phyloP scores from a whole-genome alignment of 2,329 filamentous ascomycete species.

The Aureobasidium namibiae region DNA sequence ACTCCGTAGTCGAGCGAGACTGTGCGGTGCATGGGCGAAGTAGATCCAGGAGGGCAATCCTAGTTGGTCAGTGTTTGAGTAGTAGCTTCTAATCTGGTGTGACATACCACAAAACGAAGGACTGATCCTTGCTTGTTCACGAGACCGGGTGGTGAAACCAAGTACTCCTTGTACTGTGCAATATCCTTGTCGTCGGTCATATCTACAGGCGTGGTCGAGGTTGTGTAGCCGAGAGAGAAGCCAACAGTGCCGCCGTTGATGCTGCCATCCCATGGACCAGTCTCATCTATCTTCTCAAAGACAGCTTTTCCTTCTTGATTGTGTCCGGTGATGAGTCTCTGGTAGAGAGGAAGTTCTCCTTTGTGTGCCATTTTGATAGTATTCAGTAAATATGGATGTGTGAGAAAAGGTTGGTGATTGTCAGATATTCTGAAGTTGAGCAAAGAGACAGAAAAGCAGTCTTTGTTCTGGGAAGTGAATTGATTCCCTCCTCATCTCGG shows the following conservation, averaged over 20 bases:
- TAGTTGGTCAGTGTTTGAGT: background rate
- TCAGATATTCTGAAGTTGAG: background rate
- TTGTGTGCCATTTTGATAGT: background rate
- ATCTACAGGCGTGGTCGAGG: constrained; percentile 39
- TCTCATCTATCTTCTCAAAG: constrained; percentile 20
- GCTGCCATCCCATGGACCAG: constrained; percentile 21
- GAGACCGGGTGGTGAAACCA: constrained; percentile 39
- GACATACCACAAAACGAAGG: constrained; percentile 26
- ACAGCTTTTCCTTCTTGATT: constrained; percentile 24
- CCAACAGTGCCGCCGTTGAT: constrained; percentile 30
- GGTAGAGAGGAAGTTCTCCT: constrained; percentile 12
- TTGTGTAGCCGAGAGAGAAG: constrained; percentile 44
- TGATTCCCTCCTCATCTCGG: background rate
- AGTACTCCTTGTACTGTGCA: constrained; percentile 35
- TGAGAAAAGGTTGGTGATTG: background rate
- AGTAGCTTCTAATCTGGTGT: no score
- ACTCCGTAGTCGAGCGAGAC: constrained; percentile 28
- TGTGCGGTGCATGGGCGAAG: constrained; percentile 26
- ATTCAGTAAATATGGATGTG: background rate
- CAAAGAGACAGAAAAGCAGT: background rate
- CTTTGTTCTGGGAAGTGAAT: background rate
- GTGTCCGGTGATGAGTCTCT: constrained; percentile 23
- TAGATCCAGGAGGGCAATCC: constrained; percentile 20
- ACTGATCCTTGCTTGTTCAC: constrained; percentile 40
- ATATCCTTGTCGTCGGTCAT: constrained; percentile 41